Evolutionary conservation across 192 early-diverging fungal species (phyloP), one percentile per base, ranked within the genome.

Genomic region (Coemansia sp.): DNA sequence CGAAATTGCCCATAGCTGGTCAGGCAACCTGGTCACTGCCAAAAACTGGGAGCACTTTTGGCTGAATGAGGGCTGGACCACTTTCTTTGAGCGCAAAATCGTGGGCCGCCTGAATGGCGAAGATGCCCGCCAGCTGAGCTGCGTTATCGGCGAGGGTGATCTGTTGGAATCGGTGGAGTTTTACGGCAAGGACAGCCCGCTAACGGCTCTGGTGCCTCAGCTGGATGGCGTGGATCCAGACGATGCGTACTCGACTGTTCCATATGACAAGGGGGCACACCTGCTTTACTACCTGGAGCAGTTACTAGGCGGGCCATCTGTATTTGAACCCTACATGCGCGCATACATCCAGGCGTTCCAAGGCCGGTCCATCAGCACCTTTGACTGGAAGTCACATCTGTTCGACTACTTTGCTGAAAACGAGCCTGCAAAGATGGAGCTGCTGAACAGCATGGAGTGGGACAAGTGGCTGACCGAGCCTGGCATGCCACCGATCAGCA

Each of bases 181-280:
- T 28, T 88, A 86, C 54, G 88, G 89, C 43, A 59, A 63, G 37
- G 79, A 83, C 62, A 81, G 82, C 53, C 83, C 82, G 6, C 78
- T 86, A 23, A 92, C 89, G 3, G 81, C 83, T 1, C 70, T 98
- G 19, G 81, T 82, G 38, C 89, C 89, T 48, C 80, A 90, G 28
- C 78, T 97, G 11, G 72, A 80, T 10, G 82, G 83, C 12, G 73
- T 86, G 52, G 92, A 98, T 72, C 91, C 91, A 43, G 91, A 92
- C 66, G 91, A 92, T 55, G 82, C 81, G 19, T 91, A 90, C 54
- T 88, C 85, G 10, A 69, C 78, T 6, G 79, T 92, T 45, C 95
- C 95, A 1, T 95, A 98, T 77, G 96, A 98, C 74, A 98, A 98
- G 79, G 96, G 94, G 16, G 97, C 89, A 64, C 92, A 92, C 68